These are phyloP conservation scores for Aquilaria malaccensis DNA, from an alignment of 345 rosid genomes.

Conservation along the genomic window DNA sequence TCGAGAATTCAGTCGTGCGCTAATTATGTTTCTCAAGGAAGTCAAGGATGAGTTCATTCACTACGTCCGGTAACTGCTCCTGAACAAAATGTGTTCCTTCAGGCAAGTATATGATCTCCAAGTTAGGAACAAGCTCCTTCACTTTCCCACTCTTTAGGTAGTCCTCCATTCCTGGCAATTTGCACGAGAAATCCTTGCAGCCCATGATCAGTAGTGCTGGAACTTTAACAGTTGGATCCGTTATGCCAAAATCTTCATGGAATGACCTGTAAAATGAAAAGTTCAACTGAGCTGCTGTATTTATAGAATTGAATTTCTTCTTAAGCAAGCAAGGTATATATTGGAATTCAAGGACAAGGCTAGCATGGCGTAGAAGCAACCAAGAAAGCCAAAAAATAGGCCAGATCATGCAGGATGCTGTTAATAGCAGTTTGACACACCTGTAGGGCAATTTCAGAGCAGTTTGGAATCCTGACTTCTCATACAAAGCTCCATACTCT, in stretches of 20 bases:
- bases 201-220: constrained; percentile 41
- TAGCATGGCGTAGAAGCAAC: no score
- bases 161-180: constrained; percentile 39
- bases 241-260: constrained; percentile 6
- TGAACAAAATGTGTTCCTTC: constrained; percentile 52
- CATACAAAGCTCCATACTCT: constrained; percentile 33
- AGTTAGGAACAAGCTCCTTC: constrained; percentile 28
- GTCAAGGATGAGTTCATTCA: constrained; percentile 32
- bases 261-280: constrained; percentile 16
- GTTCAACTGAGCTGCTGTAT: neutral
- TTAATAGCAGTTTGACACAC: constrained; percentile 10
- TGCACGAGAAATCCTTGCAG: constrained; percentile 33
- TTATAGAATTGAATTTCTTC: no score
- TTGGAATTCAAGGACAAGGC: no score
- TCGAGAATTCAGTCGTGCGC: no score
- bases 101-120: constrained; percentile 34
- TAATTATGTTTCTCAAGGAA: constrained; percentile 27
- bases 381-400: no score
- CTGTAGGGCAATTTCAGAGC: constrained; percentile 42
- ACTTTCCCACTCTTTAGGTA: constrained; percentile 26
- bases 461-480: constrained; percentile 41
- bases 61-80: constrained; percentile 44
- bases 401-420: no score
- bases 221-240: constrained; percentile 19
- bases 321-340: no score